These are phyloP conservation scores for Lecanicillium sp. DNA, from an alignment of 2,329 filamentous ascomycete species.

Conservation along the genomic window DNA sequence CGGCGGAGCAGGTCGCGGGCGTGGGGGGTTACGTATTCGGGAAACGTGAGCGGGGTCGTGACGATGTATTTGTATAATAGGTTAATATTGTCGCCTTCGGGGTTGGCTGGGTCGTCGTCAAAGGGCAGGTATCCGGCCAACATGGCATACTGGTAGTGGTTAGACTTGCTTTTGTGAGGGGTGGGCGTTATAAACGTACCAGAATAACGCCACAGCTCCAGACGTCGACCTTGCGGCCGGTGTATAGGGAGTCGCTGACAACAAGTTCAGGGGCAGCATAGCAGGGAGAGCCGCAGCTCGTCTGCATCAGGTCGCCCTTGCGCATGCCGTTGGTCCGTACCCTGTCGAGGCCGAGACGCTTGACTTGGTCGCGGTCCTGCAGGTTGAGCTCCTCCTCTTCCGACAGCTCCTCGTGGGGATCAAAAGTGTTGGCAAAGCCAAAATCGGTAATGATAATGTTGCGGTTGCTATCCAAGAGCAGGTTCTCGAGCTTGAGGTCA, in stretches of 20 bases:
- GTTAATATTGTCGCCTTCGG: conserved; percentile 98
- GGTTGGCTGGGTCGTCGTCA: conserved; percentile 96
- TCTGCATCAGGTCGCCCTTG: conserved; percentile 95
- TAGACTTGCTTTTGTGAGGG: background rate
- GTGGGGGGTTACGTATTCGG: conserved; percentile 97
- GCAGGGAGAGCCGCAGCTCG: conserved; percentile 95
- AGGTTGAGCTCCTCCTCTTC: conserved; percentile 89
- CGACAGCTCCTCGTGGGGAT: conserved; percentile 76
- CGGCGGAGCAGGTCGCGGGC: conserved; percentile 86
- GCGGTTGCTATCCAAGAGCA: conserved; percentile 88
- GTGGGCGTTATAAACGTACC: conserved; percentile 52
- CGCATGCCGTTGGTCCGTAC: conserved; percentile 67
- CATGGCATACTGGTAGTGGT: conserved; percentile 77
- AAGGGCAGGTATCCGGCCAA: conserved; percentile 95
- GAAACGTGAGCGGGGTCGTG: conserved; percentile 92
- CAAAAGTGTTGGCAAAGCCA: conserved; percentile 97
- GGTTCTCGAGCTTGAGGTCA: conserved; percentile 92
- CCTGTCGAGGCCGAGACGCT: conserved; percentile 77
- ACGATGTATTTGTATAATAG: conserved; percentile 99
- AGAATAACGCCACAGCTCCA: conserved; percentile 99
- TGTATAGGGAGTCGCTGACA: conserved; percentile 95
- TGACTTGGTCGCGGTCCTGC: conserved; percentile 81
- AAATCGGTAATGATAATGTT: conserved; percentile 99
- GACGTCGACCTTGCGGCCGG: conserved; percentile 94
- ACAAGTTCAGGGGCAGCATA: conserved; percentile 96